Evolutionary conservation across 257 asterid genomes (phyloP), one percentile per base, ranked within the genome.

Genomic region (Gardenia jasminoides): DNA sequence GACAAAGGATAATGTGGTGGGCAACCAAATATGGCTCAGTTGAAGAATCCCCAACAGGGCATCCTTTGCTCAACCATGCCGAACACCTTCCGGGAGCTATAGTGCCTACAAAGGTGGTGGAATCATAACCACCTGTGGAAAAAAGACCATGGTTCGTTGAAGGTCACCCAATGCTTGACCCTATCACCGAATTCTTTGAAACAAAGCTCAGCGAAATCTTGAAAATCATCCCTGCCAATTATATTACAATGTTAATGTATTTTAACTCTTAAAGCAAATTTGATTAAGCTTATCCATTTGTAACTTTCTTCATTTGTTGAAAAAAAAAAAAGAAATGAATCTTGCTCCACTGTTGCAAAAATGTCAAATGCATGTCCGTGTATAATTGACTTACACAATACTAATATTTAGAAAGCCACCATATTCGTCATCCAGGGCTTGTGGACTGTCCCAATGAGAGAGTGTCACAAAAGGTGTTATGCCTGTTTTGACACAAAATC

Each of bases 391-490:
- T 90, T 78, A 92, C 97, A 92, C 79, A 65, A 92, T 80, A 28
- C 12, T 78, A 52, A 77, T 87, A 39, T 89, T 92, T n/a, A 87
- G 79, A 52, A 92, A 94, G 68, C 98, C 96, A 72, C 33, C 82
- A 50, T 93, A 93, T 41, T 93, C 93, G 69, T 89, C 94, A 54
- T 93, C 91, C 43, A 91, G 81, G 36, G 90, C 91, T 86, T 93
- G 96, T 10, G 98, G 97, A 50, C 85, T 77, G 85, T 93, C 97
- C 96, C 94, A 91, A 46, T 93, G 98, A 64, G 80, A 88, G 17
- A 93, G 65, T 59, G 96, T 88, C 71, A 88, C 96, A 15, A 78
- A 77, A 74, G 98, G 98, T 11, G 80, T 77, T 41, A 91, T 78
- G 17, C 95, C 98, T 89, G 52, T 24, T 36, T 36, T 36, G 4